Evolutionary conservation across 164 flowering plant species (phyloP).

Genomic region (Echeveria elegans): DNA sequence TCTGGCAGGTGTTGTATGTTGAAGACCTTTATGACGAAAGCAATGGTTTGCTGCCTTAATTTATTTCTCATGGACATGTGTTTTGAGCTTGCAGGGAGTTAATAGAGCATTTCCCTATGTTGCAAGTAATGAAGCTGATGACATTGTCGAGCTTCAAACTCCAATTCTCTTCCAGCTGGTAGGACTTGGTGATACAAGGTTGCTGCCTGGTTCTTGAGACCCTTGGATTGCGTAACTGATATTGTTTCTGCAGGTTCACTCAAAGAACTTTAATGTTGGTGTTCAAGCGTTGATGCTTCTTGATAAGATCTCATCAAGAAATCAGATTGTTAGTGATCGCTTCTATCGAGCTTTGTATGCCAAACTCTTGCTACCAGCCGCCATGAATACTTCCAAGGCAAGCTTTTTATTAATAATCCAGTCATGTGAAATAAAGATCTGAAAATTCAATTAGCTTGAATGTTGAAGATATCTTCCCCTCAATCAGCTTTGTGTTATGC

Average conservation of each 20-base stretch:
- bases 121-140: slow-evolving; percentile 74
- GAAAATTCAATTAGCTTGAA: neutral
- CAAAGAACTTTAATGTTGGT: slow-evolving; percentile 87
- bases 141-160: slow-evolving; percentile 69
- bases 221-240: neutral
- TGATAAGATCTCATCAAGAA: slow-evolving; percentile 80
- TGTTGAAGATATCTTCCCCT: neutral
- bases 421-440: neutral
- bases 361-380: slow-evolving; percentile 79
- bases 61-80: neutral
- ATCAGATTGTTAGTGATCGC: slow-evolving; percentile 84
- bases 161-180: slow-evolving; percentile 90
- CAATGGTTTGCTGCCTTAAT: neutral
- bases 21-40: too few species aligned
- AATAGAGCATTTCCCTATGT: slow-evolving; percentile 96
- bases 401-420: slow-evolving; percentile 7
- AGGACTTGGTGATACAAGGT: slow-evolving; percentile 12
- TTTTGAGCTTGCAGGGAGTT: slow-evolving; percentile 53
- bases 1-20: neutral
- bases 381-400: slow-evolving; percentile 90
- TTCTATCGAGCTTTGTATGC: slow-evolving; percentile 92
- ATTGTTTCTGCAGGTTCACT: slow-evolving; percentile 65
- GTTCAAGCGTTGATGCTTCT: slow-evolving; percentile 95
- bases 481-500: neutral
- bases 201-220: neutral